phyloP scores from a whole-genome alignment of 1,284 basidiomycete genomes.

The Irpex sp. region DNA sequence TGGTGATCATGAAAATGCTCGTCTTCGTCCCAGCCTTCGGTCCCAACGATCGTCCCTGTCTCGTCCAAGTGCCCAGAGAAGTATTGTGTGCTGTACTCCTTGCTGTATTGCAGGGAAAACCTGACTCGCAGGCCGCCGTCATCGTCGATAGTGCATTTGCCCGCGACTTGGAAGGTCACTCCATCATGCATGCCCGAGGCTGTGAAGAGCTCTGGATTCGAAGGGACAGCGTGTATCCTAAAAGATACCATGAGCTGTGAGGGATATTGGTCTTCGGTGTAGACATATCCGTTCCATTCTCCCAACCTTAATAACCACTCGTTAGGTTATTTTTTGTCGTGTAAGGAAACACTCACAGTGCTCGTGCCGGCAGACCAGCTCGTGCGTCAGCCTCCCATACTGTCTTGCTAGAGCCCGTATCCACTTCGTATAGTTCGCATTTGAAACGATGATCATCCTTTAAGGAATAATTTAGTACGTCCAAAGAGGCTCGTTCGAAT shows the following conservation, averaged over 20 bases:
- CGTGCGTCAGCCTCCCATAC: slow-evolving; percentile 1
- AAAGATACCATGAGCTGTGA: slow-evolving; percentile 12
- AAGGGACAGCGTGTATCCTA: slow-evolving; percentile 7
- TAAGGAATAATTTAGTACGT: slow-evolving; percentile 16
- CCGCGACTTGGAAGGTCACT: slow-evolving; percentile 4
- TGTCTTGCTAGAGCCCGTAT: neutral
- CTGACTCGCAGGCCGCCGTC: slow-evolving; percentile 5
- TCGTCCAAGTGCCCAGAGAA: slow-evolving; percentile 6
- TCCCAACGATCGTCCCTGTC: slow-evolving; percentile 6
- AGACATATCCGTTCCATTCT: slow-evolving; percentile 16
- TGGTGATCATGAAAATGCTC: neutral
- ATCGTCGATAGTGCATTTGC: slow-evolving; percentile 6
- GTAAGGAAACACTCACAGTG: slow-evolving; percentile 7
- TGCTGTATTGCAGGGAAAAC: slow-evolving; percentile 7
- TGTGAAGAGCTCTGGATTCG: slow-evolving; percentile 3
- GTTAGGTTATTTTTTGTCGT: too few species aligned
- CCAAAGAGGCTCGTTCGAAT: neutral
- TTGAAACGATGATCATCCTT: slow-evolving; percentile 12
- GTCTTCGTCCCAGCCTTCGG: slow-evolving; percentile 8
- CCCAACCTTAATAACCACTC: slow-evolving; percentile 2
- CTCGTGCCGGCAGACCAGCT: slow-evolving; percentile 7
- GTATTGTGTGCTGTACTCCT: slow-evolving; percentile 12
- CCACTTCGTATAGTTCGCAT: slow-evolving; percentile 9
- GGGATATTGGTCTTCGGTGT: slow-evolving; percentile 11
- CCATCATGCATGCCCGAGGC: slow-evolving; percentile 10